Base-by-base conservation (phyloP, 768 basidiomycete genomes). In the Macrolepiota fuliginosa region DNA sequence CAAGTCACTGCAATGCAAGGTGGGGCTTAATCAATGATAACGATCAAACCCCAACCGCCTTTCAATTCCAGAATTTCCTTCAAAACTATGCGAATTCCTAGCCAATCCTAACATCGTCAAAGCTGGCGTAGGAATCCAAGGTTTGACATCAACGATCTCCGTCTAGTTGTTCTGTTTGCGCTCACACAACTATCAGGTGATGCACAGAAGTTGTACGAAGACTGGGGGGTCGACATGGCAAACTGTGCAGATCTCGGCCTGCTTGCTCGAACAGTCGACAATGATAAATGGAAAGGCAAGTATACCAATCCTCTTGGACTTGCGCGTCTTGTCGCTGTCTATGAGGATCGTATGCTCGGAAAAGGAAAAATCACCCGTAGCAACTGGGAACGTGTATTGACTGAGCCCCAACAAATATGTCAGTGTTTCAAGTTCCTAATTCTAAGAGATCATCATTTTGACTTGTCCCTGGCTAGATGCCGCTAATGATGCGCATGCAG, bases 41-140 rank as follows among this genome's bases (percentile, higher is more conserved):
- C 25, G 24, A 24, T 27, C 47, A 24, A 10, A 25, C 12, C 25
- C 25, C 10, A 49, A 6, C 47, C 22, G 24, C 6, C 2, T 25
- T 15, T 15, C 13, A 4, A 27, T 10, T 63, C 53, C 63, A 88
- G 86, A 73, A 64, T 85, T 88, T 64, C 88, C 86, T 0, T 65
- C 63, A 35, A 79, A 73, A 57, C 79, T 92, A 0, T 75, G 67
- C 47, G 67, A 76, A 2, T 63, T 93, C 29, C 79, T 93, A 13
- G 76, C 76, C 61, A 80, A 85, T 58, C 71, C 83, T 0, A 68
- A 69, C n/a, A 79, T 83, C 56, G 70, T 81, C 62, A 93, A 93
- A 72, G 81, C 83, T 7, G 92, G 92, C 22, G 89, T 91, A 55
- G 86, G 79, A 25, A 91, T 92, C n/a, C 85, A 85, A 74, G 69